A percentile compares a stretch with the other conserved stretches of the same genome.
Evolutionary conservation across 2,329 filamentous ascomycete species (phyloP).

Genomic region (Triangularia verruculosa): DNA sequence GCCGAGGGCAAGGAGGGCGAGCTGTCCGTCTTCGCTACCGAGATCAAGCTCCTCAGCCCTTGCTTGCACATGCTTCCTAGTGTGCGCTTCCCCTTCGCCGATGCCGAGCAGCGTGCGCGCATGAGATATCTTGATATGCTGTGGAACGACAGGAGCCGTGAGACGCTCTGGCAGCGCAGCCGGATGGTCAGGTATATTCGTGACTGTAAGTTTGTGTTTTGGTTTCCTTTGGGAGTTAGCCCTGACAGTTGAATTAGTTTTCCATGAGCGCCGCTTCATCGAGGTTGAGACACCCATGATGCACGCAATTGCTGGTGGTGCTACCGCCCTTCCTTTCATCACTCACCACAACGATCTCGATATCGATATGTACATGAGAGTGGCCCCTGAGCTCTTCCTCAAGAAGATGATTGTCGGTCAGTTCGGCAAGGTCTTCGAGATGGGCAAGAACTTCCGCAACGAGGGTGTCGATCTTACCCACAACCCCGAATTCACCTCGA

Average conservation of each 20-base stretch:
- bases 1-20: slow-evolving; percentile 77
- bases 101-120: slow-evolving; percentile 88
- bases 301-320: slow-evolving; percentile 91
- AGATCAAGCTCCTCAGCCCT: slow-evolving; percentile 82
- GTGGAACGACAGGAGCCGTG: slow-evolving; percentile 85
- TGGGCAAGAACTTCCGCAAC: slow-evolving; percentile 94
- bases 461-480: slow-evolving; percentile 89
- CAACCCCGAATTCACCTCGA: slow-evolving; percentile 97
- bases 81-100: slow-evolving; percentile 92
- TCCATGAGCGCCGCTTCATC: slow-evolving; percentile 82
- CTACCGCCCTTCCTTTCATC: slow-evolving; percentile 90
- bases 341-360: slow-evolving; percentile 96
- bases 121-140: slow-evolving; percentile 94
- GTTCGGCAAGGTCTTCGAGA: slow-evolving; percentile 90
- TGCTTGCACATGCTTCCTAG: slow-evolving; percentile 88
- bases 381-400: slow-evolving; percentile 92
- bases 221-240: too few relatives aligned
- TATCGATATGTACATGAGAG: slow-evolving; percentile 91
- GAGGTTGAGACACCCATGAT: slow-evolving; percentile 98
- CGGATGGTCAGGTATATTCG: slow-evolving; percentile 89
- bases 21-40: slow-evolving; percentile 86
- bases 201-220: slow-evolving; percentile 46
- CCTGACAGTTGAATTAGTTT: slow-evolving; percentile 40
- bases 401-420: slow-evolving; percentile 96
- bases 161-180: slow-evolving; percentile 79